A percentile compares a stretch with the other conserved stretches of the same genome.
phyloP scores from a whole-genome alignment of 495 filamentous ascomycete genomes.

The Hypoxylon rickii region DNA sequence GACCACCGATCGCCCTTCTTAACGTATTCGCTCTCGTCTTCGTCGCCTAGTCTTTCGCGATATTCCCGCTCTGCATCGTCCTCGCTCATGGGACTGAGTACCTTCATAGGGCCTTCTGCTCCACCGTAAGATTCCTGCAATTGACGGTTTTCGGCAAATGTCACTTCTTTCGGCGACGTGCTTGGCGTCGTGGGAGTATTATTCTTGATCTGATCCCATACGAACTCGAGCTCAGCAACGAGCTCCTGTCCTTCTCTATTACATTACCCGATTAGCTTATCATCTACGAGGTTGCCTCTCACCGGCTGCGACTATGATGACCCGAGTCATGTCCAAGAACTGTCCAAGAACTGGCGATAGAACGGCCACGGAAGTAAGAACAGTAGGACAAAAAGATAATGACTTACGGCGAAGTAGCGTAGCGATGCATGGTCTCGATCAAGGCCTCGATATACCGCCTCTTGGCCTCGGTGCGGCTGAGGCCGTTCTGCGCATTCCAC shows the following conservation, averaged over 20 bases:
- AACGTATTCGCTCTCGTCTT: constrained; percentile 54
- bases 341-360: constrained; percentile 1
- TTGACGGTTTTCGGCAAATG: constrained; percentile 43
- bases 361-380: too few species aligned
- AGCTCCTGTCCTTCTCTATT: constrained; percentile 77
- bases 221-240: constrained; percentile 93
- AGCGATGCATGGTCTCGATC: constrained; percentile 95
- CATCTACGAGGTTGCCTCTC: neutral
- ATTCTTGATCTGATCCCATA: constrained; percentile 96
- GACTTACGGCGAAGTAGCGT: constrained; percentile 76
- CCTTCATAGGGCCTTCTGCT: constrained; percentile 61
- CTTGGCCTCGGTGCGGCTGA: constrained; percentile 91
- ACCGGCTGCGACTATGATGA: neutral
- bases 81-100: constrained; percentile 81
- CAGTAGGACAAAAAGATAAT: neutral
- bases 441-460: constrained; percentile 88
- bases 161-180: constrained; percentile 52
- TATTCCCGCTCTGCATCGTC: constrained; percentile 64
- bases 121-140: constrained; percentile 53
- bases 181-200: constrained; percentile 68
- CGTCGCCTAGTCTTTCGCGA: constrained; percentile 43
- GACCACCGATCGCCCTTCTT: constrained; percentile 69
- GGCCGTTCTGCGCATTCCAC: constrained; percentile 82
- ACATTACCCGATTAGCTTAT: constrained; percentile 5
- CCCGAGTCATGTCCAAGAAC: neutral